A percentile compares a stretch with the other conserved stretches of the same genome.
Conservation (phyloP, 139 green algal species). For the Mesotaenium endlicherianum region DNA sequence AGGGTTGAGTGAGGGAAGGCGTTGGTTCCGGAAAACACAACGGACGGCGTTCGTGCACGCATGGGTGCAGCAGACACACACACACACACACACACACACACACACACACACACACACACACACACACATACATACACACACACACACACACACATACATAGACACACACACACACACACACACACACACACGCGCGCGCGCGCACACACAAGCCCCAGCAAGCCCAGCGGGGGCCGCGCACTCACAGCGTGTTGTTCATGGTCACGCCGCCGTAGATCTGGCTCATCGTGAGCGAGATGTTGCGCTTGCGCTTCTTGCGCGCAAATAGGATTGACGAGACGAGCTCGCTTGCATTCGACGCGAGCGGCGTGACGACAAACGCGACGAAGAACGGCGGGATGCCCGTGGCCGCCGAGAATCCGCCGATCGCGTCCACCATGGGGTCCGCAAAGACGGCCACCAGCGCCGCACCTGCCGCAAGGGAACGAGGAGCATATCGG, state of each 20-base stretch:
- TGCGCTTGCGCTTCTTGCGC: slow-evolving; percentile 56
- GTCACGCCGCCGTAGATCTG: slow-evolving; percentile 70
- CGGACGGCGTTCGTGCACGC: too few relatives aligned
- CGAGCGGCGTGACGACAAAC: slow-evolving; percentile 63
- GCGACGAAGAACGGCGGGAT: slow-evolving; percentile 69
- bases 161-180: slow-evolving; percentile 55
- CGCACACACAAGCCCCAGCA: background rate
- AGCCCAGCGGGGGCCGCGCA: background rate
- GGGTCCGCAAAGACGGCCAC: slow-evolving; percentile 45
- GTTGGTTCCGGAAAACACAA: too few relatives aligned
- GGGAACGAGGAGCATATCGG: background rate
- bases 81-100: too few relatives aligned
- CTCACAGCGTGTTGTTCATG: slow-evolving; percentile 73
- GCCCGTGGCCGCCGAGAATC: slow-evolving; percentile 56
- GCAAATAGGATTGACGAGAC: slow-evolving; percentile 66
- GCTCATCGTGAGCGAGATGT: slow-evolving; percentile 66
- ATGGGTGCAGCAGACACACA: too few relatives aligned
- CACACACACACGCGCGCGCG: slow-evolving; percentile 1
- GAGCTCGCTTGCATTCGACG: slow-evolving; percentile 67
- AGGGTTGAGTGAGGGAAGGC: too few relatives aligned
- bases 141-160: too few relatives aligned
- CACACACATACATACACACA: too few relatives aligned
- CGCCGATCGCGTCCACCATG: slow-evolving; percentile 54
- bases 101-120: too few relatives aligned
- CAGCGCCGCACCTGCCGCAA: slow-evolving; percentile 7